Base-by-base conservation (phyloP, 2,329 filamentous ascomycete genomes). In the Cladophialophora immunda region DNA sequence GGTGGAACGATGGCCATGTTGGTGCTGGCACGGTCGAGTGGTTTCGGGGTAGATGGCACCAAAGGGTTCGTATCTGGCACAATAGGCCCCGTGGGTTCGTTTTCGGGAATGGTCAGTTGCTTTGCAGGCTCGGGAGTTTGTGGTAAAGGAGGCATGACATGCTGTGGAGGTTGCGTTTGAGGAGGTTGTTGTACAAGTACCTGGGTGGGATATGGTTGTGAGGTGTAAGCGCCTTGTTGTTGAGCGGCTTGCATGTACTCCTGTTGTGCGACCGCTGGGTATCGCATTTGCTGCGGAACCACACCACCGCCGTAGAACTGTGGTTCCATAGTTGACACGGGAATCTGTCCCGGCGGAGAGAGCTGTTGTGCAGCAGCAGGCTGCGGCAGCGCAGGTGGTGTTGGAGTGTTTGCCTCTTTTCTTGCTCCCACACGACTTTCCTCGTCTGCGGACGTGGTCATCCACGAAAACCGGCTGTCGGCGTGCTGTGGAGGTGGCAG, bases 31-130 rank as follows among this genome's bases (percentile, higher is more conserved):
- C 57, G 63, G 7, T 58, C 65, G 45, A 38, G 54, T 34, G 41
- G 41, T 60, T 65, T 67, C 30, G 65, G 61, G 25, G 64, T 63
- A 2, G 67, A 66, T 11, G 70, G 64, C 27, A 55, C 60, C 73
- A 81, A 69, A 52, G 79, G 79, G 58, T 81, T 80, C 11, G 70
- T 71, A 60, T 81, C 80, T 2, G 80, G 79, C 3, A 50, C 76
- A 50, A 81, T 72, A 52, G 73, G 68, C 69, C 69, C 64, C 22
- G 54, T 45, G 19, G 55, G 50, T 41, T 71, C 64, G 30, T 67
- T 47, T 34, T 57, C 38, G 3, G 65, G 64, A 17, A 47, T 17
- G 45, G 62, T n/a, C 2, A 63, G 8, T 27, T 68, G 60, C 41
- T 70, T 70, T 7, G 62, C 66, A 30, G 68, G 66, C 30, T 68